phyloP scores from a whole-genome alignment of 768 basidiomycete species.

The Auricularia sp. region DNA sequence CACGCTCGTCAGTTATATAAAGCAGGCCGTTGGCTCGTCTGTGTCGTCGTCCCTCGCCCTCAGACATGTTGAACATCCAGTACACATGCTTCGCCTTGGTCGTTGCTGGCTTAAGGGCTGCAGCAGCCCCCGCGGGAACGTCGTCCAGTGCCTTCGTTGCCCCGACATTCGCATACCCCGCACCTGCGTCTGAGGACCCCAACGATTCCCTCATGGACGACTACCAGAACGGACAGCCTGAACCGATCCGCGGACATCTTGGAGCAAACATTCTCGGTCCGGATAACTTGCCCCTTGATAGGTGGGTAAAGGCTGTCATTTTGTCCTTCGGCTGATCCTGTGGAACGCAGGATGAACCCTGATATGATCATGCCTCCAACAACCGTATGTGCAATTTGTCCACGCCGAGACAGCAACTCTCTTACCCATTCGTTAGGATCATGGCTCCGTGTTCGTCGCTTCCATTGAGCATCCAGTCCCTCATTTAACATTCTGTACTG shows the following conservation, averaged over 20 bases:
- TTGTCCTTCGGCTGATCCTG: not conserved
- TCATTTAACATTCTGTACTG: not conserved
- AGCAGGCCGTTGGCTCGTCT: too few species aligned
- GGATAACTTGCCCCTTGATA: conserved; percentile 42
- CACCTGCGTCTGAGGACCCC: not conserved
- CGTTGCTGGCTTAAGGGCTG: not conserved
- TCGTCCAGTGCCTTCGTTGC: not conserved
- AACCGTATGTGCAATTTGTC: conserved; percentile 32
- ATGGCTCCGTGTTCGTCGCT: conserved; percentile 11
- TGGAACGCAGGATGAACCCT: conserved; percentile 40
- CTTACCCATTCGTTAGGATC: conserved; percentile 16
- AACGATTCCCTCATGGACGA: not conserved
- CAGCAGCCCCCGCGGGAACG: not conserved
- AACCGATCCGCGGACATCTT: conserved; percentile 35
- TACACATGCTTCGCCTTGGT: too few species aligned
- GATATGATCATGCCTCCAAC: conserved; percentile 58
- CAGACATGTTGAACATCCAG: too few species aligned
- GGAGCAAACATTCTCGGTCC: conserved; percentile 46
- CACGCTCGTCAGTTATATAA: too few species aligned
- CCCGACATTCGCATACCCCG: not conserved
- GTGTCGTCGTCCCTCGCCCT: too few species aligned
- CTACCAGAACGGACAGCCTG: conserved; percentile 18
- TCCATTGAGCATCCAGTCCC: not conserved
- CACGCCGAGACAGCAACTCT: not conserved
- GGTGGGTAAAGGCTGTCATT: conserved; percentile 7